Evolutionary conservation across 352 stramenopile species (phyloP), one percentile per base, ranked within the genome.

Genomic region (Aphanomyces cochlioides): DNA sequence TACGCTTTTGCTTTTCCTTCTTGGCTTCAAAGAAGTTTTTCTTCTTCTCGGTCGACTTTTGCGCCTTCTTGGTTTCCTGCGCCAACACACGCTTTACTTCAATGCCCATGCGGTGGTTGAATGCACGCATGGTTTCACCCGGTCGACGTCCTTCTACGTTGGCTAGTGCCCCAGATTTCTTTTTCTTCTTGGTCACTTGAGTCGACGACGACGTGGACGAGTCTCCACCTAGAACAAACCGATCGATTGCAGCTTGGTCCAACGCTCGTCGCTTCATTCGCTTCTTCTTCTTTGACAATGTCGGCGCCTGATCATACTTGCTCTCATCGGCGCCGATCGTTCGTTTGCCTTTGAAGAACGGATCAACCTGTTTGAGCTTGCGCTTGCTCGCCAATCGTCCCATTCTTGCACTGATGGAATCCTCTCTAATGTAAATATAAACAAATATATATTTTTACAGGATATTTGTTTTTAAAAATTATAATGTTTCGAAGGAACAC

Each of bases 361-460:
- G 87, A 65, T 94, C 87, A 77, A 83, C 90, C 68, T 88, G 77
- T 81, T 94, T 94, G 56, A 94, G 75, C 79, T 94, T 94, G 72
- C 84, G 83, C 79, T 94, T 94, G 50, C 76, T 77, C 41, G 73
- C 77, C 50, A 94, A 77, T 38, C 84, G 83, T 1, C 84, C 86
- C 87, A 92, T 92, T 58, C 17, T 47, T 45, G 40, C 8, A 34
- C 28, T 28, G 28, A 28, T 28, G 28, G 28, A 28, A n/a, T n/a
- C n/a, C n/a, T n/a, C n/a, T n/a, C n/a, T n/a, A n/a, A n/a, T n/a
- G n/a, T n/a, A n/a, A n/a, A 53, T 53, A n/a, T n/a, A n/a, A 53
- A 19, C 45, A 53, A 2, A 53, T 53, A 53, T 53, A 2, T 2
- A 53, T 53, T 53, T 53, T 53, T n/a, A 53, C 45, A 53, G 45